Conservation (phyloP, 2,329 filamentous ascomycete genomes). For the Aspergillus unguis region DNA sequence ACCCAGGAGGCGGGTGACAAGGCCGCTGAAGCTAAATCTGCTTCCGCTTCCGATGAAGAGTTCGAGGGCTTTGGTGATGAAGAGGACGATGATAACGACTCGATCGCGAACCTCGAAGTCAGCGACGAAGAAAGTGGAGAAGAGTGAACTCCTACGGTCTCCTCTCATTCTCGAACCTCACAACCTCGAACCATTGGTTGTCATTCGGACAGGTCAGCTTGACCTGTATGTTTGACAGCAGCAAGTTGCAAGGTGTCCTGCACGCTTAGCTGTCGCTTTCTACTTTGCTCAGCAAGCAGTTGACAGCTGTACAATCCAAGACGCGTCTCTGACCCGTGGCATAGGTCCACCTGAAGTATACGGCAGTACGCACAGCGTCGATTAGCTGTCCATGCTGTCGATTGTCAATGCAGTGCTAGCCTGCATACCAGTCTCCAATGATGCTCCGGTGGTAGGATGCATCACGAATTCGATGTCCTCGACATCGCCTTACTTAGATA, state of each 20-base stretch:
- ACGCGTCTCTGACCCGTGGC: conserved; percentile 5
- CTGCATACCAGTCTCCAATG: neutral
- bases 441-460: conserved; percentile 11
- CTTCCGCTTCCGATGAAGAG: conserved; percentile 30
- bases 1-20: conserved; percentile 34
- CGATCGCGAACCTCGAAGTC: conserved; percentile 43
- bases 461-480: conserved; percentile 1
- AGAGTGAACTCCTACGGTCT: conserved; percentile 28
- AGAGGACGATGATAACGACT: conserved; percentile 43
- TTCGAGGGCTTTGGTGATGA: conserved; percentile 40
- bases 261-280: conserved; percentile 3
- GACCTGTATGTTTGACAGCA: neutral
- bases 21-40: conserved; percentile 32
- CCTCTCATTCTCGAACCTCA: neutral
- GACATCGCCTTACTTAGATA: conserved; percentile 20
- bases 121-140: conserved; percentile 42
- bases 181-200: neutral
- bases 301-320: conserved; percentile 8
- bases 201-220: neutral
- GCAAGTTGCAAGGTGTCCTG: neutral
- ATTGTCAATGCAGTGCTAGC: neutral
- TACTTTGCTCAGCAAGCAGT: conserved; percentile 4
- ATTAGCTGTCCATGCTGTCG: conserved; percentile 1
- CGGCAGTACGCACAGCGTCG: conserved; percentile 14
- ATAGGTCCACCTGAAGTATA: conserved; percentile 7